These are phyloP conservation scores for Rhodotorula babjevae DNA, from an alignment of 768 basidiomycete species.

Conservation along the genomic window DNA sequence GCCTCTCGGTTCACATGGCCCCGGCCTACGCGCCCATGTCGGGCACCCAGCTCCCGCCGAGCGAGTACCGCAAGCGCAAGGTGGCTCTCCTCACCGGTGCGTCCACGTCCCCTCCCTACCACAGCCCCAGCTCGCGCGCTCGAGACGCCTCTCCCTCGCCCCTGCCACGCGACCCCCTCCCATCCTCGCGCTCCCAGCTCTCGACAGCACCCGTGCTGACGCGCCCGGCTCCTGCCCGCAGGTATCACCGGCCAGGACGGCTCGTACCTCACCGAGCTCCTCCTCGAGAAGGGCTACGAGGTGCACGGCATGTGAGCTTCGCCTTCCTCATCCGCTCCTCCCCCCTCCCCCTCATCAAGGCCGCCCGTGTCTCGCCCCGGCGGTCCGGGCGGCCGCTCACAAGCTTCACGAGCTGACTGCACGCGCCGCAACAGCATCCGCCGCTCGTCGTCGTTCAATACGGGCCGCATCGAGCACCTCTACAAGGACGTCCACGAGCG, in stretches of 20 bases:
- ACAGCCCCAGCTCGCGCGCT: neutral
- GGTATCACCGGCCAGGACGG: constrained; percentile 96
- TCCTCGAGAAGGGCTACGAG: constrained; percentile 50
- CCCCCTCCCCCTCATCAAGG: neutral
- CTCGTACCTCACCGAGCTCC: constrained; percentile 73
- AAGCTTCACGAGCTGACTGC: neutral
- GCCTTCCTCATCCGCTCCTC: neutral
- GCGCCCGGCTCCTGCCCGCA: constrained; percentile 45
- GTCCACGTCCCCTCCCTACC: constrained; percentile 31
- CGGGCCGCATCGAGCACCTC: constrained; percentile 85
- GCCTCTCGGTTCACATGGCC: constrained; percentile 25
- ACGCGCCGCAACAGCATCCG: constrained; percentile 65
- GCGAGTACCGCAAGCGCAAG: constrained; percentile 82
- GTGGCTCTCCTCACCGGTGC: constrained; percentile 86
- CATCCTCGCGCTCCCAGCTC: neutral
- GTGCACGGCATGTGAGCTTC: constrained; percentile 47
- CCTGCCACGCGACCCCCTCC: neutral
- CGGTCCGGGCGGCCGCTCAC: too few species aligned
- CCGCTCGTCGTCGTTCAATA: constrained; percentile 97
- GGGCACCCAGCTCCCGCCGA: constrained; percentile 43
- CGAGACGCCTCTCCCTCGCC: neutral
- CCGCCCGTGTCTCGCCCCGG: too few species aligned
- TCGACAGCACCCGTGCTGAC: neutral
- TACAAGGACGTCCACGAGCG: constrained; percentile 90
- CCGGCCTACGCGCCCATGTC: constrained; percentile 3